Evolutionary conservation across 1,139 yeast genomes (phyloP).

Genomic region (Kurtzmaniella natalensis): DNA sequence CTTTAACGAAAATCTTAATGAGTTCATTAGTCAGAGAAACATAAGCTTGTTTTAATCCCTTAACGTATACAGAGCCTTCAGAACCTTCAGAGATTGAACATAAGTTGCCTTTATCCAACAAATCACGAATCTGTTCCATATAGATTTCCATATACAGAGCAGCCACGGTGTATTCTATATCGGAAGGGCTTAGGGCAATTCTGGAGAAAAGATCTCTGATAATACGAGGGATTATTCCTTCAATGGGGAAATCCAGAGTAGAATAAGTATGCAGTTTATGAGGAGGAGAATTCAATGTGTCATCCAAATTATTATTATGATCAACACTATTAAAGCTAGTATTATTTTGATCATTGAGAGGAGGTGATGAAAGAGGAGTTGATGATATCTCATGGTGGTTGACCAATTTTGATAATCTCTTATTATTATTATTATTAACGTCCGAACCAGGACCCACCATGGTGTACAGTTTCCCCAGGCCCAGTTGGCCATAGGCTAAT

Average conservation of each 20-base stretch:
- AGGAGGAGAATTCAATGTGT: too few species aligned
- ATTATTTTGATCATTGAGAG: too few species aligned
- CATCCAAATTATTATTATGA: neutral
- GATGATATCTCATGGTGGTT: too few species aligned
- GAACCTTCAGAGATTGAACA: slow-evolving; percentile 66
- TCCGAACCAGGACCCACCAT: slow-evolving; percentile 58
- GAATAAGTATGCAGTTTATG: too few species aligned
- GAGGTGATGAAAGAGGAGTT: too few species aligned
- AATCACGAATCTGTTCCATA: slow-evolving; percentile 71
- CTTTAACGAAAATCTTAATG: slow-evolving; percentile 50
- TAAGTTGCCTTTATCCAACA: slow-evolving; percentile 28
- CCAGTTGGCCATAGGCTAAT: slow-evolving; percentile 86
- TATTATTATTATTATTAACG: neutral
- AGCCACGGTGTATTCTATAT: slow-evolving; percentile 61
- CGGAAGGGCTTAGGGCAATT: slow-evolving; percentile 48
- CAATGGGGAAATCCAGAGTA: slow-evolving; percentile 24
- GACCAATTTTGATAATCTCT: too few species aligned
- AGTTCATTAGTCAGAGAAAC: slow-evolving; percentile 61
- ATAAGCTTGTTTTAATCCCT: slow-evolving; percentile 59
- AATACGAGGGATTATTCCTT: slow-evolving; percentile 73
- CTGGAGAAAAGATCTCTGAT: slow-evolving; percentile 59
- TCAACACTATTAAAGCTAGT: too few species aligned
- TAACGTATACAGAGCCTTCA: slow-evolving; percentile 63
- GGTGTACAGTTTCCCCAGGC: slow-evolving; percentile 82
- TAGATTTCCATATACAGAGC: slow-evolving; percentile 81